Conservation (phyloP, 2,329 filamentous ascomycete genomes). For the Calonectria montana region DNA sequence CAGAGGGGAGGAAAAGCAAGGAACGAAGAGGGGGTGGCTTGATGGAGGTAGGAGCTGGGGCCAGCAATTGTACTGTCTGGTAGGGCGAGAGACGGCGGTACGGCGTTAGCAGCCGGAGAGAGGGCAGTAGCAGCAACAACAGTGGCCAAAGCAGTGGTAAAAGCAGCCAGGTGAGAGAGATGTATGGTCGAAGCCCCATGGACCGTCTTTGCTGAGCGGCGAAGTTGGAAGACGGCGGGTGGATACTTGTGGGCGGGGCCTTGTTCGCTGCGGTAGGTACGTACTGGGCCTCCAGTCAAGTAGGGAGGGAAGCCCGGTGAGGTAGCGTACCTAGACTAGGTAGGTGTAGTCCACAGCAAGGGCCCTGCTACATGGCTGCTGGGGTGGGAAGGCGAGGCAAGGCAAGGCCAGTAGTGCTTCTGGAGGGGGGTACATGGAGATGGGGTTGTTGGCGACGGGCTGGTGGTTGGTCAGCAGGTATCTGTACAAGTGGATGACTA, state of each 20-base stretch:
- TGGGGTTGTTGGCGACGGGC: constrained; percentile 4
- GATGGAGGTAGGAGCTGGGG: constrained; percentile 42
- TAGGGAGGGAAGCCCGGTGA: neutral
- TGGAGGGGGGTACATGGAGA: constrained; percentile 11
- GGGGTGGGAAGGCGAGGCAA: constrained; percentile 3
- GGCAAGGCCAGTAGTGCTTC: constrained; percentile 5
- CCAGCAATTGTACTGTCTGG: constrained; percentile 32
- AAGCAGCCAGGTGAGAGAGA: constrained; percentile 23
- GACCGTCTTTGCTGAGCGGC: constrained; percentile 25
- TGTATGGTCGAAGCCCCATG: constrained; percentile 23
- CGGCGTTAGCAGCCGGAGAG: constrained; percentile 18
- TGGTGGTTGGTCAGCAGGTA: constrained; percentile 1
- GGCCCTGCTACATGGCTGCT: constrained; percentile 6
- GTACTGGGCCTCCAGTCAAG: constrained; percentile 2
- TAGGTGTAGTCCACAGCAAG: constrained; percentile 8
- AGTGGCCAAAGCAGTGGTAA: constrained; percentile 19
- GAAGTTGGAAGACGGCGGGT: constrained; percentile 23
- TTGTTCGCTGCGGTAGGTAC: constrained; percentile 17
- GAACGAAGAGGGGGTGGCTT: constrained; percentile 44
- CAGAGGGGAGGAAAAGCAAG: constrained; percentile 37
- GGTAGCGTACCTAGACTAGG: neutral
- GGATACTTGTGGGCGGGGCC: constrained; percentile 25
- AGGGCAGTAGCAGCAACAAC: constrained; percentile 24
- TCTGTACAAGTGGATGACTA: constrained; percentile 5
- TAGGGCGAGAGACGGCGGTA: constrained; percentile 31